These are phyloP conservation scores for Anastatica hierochuntica DNA, from an alignment of 345 rosid genomes.

Conservation along the genomic window DNA sequence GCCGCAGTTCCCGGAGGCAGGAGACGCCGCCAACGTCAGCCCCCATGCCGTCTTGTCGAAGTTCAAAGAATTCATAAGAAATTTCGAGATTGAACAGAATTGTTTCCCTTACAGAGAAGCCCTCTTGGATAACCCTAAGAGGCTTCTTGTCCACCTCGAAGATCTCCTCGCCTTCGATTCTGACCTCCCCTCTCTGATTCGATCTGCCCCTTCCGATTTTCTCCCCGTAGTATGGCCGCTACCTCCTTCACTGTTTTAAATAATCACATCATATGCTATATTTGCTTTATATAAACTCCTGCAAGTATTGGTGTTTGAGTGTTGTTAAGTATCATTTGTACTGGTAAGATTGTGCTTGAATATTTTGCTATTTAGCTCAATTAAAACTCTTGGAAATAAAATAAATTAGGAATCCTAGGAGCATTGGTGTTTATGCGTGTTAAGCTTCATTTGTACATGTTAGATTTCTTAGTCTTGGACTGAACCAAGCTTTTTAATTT, in stretches of 20 bases:
- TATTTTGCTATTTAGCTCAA: no score
- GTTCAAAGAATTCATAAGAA: conserved; percentile 83
- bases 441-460: background rate
- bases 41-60: conserved; percentile 69
- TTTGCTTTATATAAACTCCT: no score
- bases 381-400: no score
- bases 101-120: conserved; percentile 79
- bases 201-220: conserved; percentile 70
- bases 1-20: conserved; percentile 74
- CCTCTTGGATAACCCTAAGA: conserved; percentile 64
- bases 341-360: no score
- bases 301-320: no score
- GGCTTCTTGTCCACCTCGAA: conserved; percentile 60
- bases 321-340: no score
- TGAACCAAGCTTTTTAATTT: background rate
- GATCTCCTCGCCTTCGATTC: conserved; percentile 74
- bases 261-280: no score
- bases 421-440: background rate
- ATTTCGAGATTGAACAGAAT: conserved; percentile 61
- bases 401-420: no score
- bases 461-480: background rate
- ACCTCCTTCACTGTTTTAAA: background rate
- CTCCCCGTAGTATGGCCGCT: conserved; percentile 49
- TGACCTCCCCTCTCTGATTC: conserved; percentile 70
- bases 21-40: conserved; percentile 34